phyloP scores from a whole-genome alignment of 2,329 filamentous ascomycete species.

The Botryotinia narcissicola region DNA sequence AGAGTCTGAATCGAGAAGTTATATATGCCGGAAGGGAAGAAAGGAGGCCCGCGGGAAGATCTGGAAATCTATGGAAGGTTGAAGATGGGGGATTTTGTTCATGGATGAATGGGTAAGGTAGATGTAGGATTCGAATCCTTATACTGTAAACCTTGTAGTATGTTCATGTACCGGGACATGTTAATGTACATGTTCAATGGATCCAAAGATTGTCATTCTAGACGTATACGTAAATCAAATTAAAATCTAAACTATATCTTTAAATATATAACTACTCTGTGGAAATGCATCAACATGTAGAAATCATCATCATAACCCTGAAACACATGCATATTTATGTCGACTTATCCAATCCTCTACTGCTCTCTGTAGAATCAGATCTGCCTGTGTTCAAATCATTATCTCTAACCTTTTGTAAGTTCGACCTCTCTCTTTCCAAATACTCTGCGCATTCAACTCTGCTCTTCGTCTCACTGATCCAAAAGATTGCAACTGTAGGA shows the following conservation, averaged over 20 bases:
- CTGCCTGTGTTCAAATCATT: neutral
- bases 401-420: conserved; percentile 29
- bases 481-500: conserved; percentile 36
- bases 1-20: neutral
- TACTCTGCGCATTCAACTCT: conserved; percentile 36
- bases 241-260: conserved; percentile 2
- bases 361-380: neutral
- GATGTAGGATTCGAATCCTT: neutral
- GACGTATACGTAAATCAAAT: neutral
- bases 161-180: neutral
- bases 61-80: neutral
- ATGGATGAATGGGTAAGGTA: neutral
- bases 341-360: neutral
- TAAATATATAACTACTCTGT: neutral
- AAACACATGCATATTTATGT: neutral
- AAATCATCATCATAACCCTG: conserved; percentile 1
- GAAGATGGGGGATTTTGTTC: neutral
- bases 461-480: conserved; percentile 36
- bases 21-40: neutral
- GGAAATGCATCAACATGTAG: neutral
- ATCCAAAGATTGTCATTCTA: neutral
- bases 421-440: conserved; percentile 30
- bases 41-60: neutral
- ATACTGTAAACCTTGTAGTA: neutral
- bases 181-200: neutral